These are phyloP conservation scores for Pleoardoris graminearum DNA, from an alignment of 2,329 filamentous ascomycete species.

Conservation along the genomic window DNA sequence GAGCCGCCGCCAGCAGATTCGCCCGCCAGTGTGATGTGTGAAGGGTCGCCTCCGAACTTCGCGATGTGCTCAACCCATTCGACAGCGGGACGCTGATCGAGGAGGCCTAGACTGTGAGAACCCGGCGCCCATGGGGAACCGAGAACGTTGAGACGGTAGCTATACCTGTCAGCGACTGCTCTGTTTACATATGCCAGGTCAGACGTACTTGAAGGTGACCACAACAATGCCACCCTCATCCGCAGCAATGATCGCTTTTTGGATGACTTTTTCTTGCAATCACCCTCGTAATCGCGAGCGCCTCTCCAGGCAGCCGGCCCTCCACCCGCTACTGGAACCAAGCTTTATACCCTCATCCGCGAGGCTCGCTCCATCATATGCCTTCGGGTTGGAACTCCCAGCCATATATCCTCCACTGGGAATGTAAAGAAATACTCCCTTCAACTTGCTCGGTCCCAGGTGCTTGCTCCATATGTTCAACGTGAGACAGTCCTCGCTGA, in stretches of 20 bases:
- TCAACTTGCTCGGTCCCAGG: slow-evolving; percentile 30
- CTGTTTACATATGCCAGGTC: background rate
- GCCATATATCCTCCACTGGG: slow-evolving; percentile 39
- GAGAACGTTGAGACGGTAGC: slow-evolving; percentile 46
- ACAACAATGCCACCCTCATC: background rate
- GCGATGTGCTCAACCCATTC: slow-evolving; percentile 48
- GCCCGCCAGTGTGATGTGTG: slow-evolving; percentile 46
- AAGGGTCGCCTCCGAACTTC: slow-evolving; percentile 47
- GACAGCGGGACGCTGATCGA: slow-evolving; percentile 31
- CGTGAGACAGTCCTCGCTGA: slow-evolving; percentile 37
- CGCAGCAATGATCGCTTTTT: too few relatives aligned
- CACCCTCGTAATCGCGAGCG: too few relatives aligned
- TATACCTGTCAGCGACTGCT: background rate
- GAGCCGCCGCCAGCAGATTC: slow-evolving; percentile 46
- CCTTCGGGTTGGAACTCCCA: background rate
- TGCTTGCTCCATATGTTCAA: slow-evolving; percentile 40
- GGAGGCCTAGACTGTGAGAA: slow-evolving; percentile 43
- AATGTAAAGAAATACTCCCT: slow-evolving; percentile 45
- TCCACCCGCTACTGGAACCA: too few relatives aligned
- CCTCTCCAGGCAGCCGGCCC: too few relatives aligned
- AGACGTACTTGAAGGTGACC: background rate
- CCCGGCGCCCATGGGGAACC: slow-evolving; percentile 45
- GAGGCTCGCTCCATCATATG: background rate
- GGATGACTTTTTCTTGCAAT: too few relatives aligned
- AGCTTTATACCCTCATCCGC: too few relatives aligned